Conservation (phyloP, 495 filamentous ascomycete genomes). For the Aspergillus asperescens region DNA sequence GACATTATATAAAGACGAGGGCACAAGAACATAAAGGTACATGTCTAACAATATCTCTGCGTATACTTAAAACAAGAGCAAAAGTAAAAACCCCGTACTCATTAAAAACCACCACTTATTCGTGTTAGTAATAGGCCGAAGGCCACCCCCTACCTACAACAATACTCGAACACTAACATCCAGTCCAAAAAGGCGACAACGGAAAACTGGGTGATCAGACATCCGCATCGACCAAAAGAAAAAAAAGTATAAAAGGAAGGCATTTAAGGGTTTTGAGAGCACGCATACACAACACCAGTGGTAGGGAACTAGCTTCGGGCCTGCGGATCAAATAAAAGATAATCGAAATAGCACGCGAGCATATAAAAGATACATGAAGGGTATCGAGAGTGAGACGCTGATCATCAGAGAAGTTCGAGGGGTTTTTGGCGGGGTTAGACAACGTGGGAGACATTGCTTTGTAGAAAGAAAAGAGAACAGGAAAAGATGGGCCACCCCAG, state of each 20-base stretch:
- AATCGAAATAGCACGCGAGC: constrained; percentile 14
- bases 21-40: not conserved
- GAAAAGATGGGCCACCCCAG: not conserved
- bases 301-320: constrained; percentile 25
- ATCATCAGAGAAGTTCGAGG: constrained; percentile 9
- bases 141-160: not conserved
- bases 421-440: not conserved
- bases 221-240: constrained; percentile 4
- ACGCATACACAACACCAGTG: constrained; percentile 1
- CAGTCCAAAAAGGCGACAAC: constrained; percentile 1
- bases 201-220: constrained; percentile 10
- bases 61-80: too few relatives aligned
- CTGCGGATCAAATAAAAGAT: constrained; percentile 20
- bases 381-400: constrained; percentile 25
- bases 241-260: not conserved
- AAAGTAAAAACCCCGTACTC: too few relatives aligned
- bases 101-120: too few relatives aligned
- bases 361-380: constrained; percentile 20
- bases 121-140: too few relatives aligned
- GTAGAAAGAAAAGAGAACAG: not conserved
- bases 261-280: not conserved
- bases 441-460: not conserved
- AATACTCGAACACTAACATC: constrained; percentile 3
- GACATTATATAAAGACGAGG: not conserved
- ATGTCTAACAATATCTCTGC: too few relatives aligned